Base-by-base conservation (phyloP, 2,329 filamentous ascomycete species). In the Cladobotryum protrusum region DNA sequence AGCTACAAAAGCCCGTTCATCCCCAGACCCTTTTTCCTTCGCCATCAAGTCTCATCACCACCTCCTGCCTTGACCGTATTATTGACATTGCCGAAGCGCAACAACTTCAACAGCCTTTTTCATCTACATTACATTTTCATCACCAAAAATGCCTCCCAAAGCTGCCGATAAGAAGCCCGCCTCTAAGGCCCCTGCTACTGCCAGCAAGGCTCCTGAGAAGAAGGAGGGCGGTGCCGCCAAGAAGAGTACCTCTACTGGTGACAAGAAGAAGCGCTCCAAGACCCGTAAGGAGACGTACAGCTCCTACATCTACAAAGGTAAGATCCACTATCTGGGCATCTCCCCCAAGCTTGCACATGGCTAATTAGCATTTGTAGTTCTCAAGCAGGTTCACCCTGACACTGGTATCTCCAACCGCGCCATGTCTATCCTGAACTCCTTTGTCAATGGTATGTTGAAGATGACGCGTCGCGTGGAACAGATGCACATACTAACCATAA, bases 211-310 rank as follows among this genome's bases (percentile, higher is more conserved):
- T 57, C 79, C 78, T 52, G 91, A 96, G 85, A 96, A 96, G 87
- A 96, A 97, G 86, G 92, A 97, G 11, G 37, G 37, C 37, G 36
- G 36, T 78, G 93, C 92, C 59, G 93, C 92, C 81, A 99, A 99
- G 89, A 99, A 97, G 87, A 97, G 93, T 45, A 89, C 92, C 54
- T 84, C 91, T 56, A 84, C 89, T 69, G 93, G 93, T 59, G 93
- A 97, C 66, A 97, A 97, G 90, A 99, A 99, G 89, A 99, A 97
- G 91, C 89, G 93, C 70, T 95, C 90, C 79, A 99, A 99, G 91
- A 89, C 91, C 62, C 86, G 93, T 78, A 97, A 97, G 87, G 93
- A 99, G 83, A 99, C 93, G n/a, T 99, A 99, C 82, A 95, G 88
- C 63, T 95, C 89, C 50, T 99, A 99, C 84, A 99, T 99, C 78